Evolutionary conservation across 176 grass and related monocot species (phyloP).

Genomic region (Tillandsia fasciculata): DNA sequence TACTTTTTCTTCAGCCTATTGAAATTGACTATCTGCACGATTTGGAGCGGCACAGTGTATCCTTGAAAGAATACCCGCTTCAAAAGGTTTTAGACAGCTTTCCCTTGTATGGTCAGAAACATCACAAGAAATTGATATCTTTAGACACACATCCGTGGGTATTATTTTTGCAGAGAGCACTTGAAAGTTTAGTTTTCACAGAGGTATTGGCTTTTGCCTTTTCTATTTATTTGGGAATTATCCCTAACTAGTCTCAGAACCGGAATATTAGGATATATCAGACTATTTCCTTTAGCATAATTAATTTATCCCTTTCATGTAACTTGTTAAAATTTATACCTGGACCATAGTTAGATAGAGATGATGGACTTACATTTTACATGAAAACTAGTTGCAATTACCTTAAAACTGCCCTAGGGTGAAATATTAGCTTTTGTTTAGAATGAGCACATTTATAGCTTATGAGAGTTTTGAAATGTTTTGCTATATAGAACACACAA

Average conservation of each 20-base stretch:
- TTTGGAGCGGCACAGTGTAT: slow-evolving; percentile 66
- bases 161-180: slow-evolving; percentile 55
- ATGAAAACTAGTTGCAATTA: no score
- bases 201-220: slow-evolving; percentile 39
- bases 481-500: no score
- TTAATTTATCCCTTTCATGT: no score
- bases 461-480: no score
- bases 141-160: slow-evolving; percentile 92
- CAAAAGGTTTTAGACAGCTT: slow-evolving; percentile 75
- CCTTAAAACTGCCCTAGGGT: no score
- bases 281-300: no score
- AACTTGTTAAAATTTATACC: background rate
- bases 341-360: no score
- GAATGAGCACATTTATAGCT: no score
- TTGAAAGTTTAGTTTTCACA: slow-evolving; percentile 58
- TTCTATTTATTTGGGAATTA: background rate
- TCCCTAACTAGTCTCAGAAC: no score
- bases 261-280: no score
- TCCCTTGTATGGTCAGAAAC: slow-evolving; percentile 39
- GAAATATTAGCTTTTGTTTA: no score
- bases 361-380: no score
- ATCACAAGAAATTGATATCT: slow-evolving; percentile 51
- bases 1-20: slow-evolving; percentile 84
- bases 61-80: slow-evolving; percentile 71
- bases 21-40: slow-evolving; percentile 87